These are phyloP conservation scores for Sophora flavescens DNA, from an alignment of 306 rosid species.

Conservation along the genomic window DNA sequence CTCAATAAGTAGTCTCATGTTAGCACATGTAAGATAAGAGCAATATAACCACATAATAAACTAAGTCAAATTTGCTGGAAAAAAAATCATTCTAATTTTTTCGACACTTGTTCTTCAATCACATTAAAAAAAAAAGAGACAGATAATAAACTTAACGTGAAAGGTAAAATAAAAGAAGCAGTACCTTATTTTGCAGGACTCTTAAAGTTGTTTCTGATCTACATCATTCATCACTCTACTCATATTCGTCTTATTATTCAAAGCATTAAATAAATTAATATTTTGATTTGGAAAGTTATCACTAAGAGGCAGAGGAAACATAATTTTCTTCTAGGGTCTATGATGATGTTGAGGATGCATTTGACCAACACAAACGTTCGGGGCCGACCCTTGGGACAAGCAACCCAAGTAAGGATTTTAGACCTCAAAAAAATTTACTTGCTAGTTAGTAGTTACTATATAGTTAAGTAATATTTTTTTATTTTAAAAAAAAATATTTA, in stretches of 20 bases:
- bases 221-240: constrained; percentile 12
- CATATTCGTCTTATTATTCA: neutral
- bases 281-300: neutral
- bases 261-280: constrained; percentile 4
- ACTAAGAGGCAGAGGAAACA: neutral
- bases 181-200: neutral
- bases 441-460: too few relatives aligned
- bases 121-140: too few relatives aligned
- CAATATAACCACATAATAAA: too few relatives aligned
- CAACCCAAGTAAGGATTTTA: too few relatives aligned
- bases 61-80: too few relatives aligned
- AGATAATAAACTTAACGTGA: constrained; percentile 9
- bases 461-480: too few relatives aligned
- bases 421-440: too few relatives aligned
- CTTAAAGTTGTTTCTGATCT: neutral
- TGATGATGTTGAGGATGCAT: constrained; percentile 1
- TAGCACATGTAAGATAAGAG: too few relatives aligned
- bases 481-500: too few relatives aligned
- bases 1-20: too few relatives aligned
- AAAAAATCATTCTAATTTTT: neutral
- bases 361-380: neutral
- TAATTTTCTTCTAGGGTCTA: neutral
- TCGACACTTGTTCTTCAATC: constrained; percentile 4
- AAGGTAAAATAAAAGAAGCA: neutral
- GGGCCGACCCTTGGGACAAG: too few relatives aligned